phyloP scores from a whole-genome alignment of 1,284 basidiomycete genomes.

The Tetrapyrgos nigripes region DNA sequence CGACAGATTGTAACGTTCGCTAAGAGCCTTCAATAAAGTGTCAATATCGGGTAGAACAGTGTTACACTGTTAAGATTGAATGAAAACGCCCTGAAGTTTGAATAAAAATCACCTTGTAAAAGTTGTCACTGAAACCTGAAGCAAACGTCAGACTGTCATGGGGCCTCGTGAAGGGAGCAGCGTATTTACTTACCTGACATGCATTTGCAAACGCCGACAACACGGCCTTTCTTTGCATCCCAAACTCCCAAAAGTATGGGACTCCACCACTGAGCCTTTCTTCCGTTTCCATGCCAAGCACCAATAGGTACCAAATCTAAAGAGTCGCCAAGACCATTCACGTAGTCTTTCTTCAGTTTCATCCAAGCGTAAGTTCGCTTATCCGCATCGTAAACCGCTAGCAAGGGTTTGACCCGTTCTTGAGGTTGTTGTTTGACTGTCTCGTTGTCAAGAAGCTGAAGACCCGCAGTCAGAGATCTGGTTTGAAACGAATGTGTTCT shows the following conservation, averaged over 20 bases:
- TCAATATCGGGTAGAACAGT: not conserved
- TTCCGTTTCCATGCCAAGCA: conserved; percentile 92
- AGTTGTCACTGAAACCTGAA: conserved; percentile 85
- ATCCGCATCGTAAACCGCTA: conserved; percentile 91
- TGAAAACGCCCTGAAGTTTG: not conserved
- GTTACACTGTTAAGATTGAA: not conserved
- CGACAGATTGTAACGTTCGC: conserved; percentile 61
- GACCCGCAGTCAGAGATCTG: not conserved
- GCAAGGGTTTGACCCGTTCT: conserved; percentile 71
- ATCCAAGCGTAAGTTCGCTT: conserved; percentile 82
- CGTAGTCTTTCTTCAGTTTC: conserved; percentile 87
- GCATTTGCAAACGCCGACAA: conserved; percentile 89
- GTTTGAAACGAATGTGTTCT: conserved; percentile 13
- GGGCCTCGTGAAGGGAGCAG: not conserved
- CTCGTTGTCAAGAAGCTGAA: conserved; percentile 66
- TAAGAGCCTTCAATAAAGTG: conserved; percentile 50
- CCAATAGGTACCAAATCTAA: conserved; percentile 79
- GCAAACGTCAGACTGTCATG: conserved; percentile 2
- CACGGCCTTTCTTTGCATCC: conserved; percentile 71
- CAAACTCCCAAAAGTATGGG: conserved; percentile 88
- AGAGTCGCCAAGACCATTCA: conserved; percentile 66
- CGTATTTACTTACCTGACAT: conserved; percentile 65
- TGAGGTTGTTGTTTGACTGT: conserved; percentile 43
- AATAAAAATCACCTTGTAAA: conserved; percentile 70
- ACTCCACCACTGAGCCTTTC: conserved; percentile 94